Conservation (phyloP, 2,329 filamentous ascomycete species). For the Nakataea oryzae region DNA sequence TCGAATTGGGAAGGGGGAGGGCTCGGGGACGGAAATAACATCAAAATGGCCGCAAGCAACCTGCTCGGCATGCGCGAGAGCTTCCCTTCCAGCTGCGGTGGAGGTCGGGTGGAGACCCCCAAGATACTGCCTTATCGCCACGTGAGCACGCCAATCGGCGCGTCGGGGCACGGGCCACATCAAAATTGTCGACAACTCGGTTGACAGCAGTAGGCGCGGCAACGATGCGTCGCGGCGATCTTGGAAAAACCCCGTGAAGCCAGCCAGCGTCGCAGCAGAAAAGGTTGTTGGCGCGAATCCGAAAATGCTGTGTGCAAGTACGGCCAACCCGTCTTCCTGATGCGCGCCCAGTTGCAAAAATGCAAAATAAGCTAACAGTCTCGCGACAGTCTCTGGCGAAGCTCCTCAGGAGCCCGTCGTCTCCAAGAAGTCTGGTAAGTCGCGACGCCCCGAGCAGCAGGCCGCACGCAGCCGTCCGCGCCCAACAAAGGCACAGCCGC, state of each 20-base stretch:
- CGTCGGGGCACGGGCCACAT: neutral
- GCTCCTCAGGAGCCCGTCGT: constrained; percentile 89
- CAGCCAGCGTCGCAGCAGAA: neutral
- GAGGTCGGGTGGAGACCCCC: too few relatives aligned
- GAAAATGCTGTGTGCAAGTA: constrained; percentile 1
- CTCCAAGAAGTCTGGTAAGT: constrained; percentile 84
- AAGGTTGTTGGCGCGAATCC: neutral
- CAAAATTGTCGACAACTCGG: neutral
- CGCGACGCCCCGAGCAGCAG: neutral
- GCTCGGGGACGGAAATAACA: too few relatives aligned
- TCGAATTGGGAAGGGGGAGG: too few relatives aligned
- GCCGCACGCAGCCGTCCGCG: neutral
- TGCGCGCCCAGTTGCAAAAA: neutral
- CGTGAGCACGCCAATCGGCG: neutral
- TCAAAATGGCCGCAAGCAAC: too few relatives aligned
- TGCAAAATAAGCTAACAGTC: neutral
- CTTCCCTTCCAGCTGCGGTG: too few relatives aligned
- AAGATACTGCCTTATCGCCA: neutral
- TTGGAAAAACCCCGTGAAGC: neutral
- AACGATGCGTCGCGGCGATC: neutral
- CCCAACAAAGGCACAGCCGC: neutral
- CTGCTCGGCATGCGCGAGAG: neutral
- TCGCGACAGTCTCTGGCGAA: constrained; percentile 68
- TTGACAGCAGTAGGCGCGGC: neutral
- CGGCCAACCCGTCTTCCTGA: neutral